Percentiles rank a stretch among this genome's conserved stretches.
These are phyloP conservation scores for Didymella segeticola DNA, from an alignment of 2,329 filamentous ascomycete species.

Conservation along the genomic window DNA sequence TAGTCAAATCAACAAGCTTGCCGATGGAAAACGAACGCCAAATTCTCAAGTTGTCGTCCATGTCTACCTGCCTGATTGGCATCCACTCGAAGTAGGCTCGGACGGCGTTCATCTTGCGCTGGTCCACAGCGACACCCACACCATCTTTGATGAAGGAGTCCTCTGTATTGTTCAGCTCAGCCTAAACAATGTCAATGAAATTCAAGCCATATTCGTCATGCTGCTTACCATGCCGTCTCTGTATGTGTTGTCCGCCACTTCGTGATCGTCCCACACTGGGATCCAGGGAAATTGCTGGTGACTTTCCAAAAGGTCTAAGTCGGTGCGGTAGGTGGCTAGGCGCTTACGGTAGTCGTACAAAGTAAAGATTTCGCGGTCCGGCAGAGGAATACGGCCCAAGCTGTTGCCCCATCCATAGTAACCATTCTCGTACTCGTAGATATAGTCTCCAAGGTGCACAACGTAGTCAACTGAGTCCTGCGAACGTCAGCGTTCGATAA, in stretches of 20 bases:
- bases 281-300: constrained; percentile 54
- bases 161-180: constrained; percentile 53
- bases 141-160: constrained; percentile 50
- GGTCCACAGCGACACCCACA: constrained; percentile 49
- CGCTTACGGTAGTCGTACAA: constrained; percentile 55
- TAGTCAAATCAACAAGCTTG: constrained; percentile 51
- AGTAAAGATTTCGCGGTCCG: constrained; percentile 48
- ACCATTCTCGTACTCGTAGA: constrained; percentile 52
- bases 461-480: constrained; percentile 49
- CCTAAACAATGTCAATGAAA: constrained; percentile 33
- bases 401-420: constrained; percentile 46
- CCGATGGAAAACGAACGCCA: constrained; percentile 53
- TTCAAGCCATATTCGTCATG: no score
- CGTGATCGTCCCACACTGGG: constrained; percentile 55
- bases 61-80: constrained; percentile 53
- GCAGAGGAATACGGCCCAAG: constrained; percentile 41
- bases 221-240: constrained; percentile 46
- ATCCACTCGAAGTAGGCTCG: constrained; percentile 56
- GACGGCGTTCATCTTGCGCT: constrained; percentile 56
- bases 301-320: constrained; percentile 50
- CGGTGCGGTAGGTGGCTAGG: constrained; percentile 50
- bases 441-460: constrained; percentile 53
- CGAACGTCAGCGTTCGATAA: not conserved
- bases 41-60: constrained; percentile 53
- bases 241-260: constrained; percentile 53